phyloP scores from a whole-genome alignment of 352 stramenopile genomes.

The Phytophthora pistaciae region DNA sequence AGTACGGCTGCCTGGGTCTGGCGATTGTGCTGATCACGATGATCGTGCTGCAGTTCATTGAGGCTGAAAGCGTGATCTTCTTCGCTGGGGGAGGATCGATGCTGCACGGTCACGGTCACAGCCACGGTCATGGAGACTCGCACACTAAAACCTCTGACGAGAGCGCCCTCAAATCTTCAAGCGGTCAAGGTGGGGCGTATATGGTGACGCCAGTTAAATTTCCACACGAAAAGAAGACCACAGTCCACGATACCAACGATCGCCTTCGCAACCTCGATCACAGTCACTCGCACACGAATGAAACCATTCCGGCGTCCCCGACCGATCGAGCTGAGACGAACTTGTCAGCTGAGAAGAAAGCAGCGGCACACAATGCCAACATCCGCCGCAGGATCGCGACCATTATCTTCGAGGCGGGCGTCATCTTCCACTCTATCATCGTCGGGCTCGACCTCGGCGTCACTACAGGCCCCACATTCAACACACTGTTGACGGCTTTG shows the following conservation, averaged over 20 bases:
- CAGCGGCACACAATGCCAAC: neutral
- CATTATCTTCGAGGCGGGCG: conserved; percentile 63
- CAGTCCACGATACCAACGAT: neutral
- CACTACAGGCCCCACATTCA: conserved; percentile 51
- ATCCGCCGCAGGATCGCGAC: conserved; percentile 50
- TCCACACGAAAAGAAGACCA: neutral
- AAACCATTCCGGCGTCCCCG: neutral
- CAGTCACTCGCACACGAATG: neutral
- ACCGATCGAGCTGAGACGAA: neutral
- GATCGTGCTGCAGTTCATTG: conserved; percentile 57
- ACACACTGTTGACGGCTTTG: conserved; percentile 67
- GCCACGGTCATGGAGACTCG: conserved; percentile 13
- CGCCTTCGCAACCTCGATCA: conserved; percentile 36
- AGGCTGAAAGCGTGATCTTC: conserved; percentile 61
- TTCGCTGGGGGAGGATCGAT: conserved; percentile 28
- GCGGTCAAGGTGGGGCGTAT: neutral
- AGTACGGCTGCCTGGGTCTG: conserved; percentile 51
- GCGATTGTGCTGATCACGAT: conserved; percentile 58
- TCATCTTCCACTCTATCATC: conserved; percentile 77
- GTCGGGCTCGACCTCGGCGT: conserved; percentile 76
- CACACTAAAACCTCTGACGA: neutral
- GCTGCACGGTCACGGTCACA: conserved; percentile 34
- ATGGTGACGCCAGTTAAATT: neutral
- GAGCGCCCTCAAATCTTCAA: neutral
- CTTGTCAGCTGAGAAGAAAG: neutral